Conservation (phyloP, 345 rosid genomes). For the Chamaenerion angustifolium region DNA sequence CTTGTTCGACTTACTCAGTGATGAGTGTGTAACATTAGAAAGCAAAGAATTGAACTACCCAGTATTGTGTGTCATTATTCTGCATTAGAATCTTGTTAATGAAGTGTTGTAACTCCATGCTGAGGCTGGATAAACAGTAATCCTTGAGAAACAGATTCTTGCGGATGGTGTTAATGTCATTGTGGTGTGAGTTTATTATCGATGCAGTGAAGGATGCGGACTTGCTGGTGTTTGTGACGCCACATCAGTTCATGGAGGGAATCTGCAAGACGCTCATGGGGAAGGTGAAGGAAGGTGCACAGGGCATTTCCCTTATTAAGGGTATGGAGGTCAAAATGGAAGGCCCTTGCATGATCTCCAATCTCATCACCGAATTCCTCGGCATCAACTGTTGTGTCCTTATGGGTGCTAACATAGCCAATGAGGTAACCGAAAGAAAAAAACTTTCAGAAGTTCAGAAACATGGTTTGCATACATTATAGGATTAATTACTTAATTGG, state of each 20-base stretch:
- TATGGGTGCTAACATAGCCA: conserved; percentile 96
- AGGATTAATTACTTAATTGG: no score
- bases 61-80: no score
- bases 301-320: conserved; percentile 84
- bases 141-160: neutral
- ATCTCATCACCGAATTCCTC: conserved; percentile 56
- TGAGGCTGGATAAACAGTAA: no score
- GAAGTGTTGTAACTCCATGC: no score
- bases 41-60: no score
- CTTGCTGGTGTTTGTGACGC: conserved; percentile 90
- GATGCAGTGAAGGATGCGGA: conserved; percentile 65
- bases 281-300: conserved; percentile 40
- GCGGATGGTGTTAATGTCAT: neutral
- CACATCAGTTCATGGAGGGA: conserved; percentile 86
- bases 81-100: no score
- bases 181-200: neutral
- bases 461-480: no score
- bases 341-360: conserved; percentile 93
- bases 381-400: conserved; percentile 73
- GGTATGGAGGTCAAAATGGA: conserved; percentile 96
- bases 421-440: conserved; percentile 41
- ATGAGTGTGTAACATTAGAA: no score
- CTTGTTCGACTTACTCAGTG: no score
- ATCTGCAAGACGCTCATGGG: conserved; percentile 74
- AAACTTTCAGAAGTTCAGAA: no score